Conservation (phyloP, 306 rosid genomes). For the Ormosia emarginata region DNA sequence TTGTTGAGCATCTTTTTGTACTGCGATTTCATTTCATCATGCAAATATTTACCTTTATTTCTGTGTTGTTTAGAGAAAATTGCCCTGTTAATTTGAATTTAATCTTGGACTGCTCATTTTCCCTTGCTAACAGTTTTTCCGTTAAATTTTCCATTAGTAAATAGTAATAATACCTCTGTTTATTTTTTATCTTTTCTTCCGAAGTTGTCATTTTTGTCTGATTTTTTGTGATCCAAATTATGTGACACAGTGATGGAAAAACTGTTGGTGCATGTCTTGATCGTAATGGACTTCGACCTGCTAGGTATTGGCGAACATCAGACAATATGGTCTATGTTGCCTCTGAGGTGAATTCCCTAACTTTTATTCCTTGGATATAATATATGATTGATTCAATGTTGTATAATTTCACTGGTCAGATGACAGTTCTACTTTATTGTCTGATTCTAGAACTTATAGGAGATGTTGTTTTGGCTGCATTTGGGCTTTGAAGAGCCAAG, state of each 20-base stretch:
- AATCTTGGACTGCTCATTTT: conserved; percentile 1
- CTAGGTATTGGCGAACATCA: conserved; percentile 98
- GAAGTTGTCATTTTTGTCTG: conserved; percentile 17
- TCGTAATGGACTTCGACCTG: conserved; percentile 98
- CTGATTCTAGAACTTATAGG: conserved; percentile 8
- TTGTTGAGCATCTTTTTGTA: not conserved
- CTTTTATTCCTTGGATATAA: conserved; percentile 17
- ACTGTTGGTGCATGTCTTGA: conserved; percentile 98
- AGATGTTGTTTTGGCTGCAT: conserved; percentile 11
- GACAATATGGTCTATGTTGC: conserved; percentile 98
- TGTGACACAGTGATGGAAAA: conserved; percentile 85
- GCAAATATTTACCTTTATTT: not conserved
- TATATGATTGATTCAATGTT: conserved; percentile 21
- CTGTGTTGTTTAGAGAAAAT: not conserved
- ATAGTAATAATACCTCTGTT: not conserved
- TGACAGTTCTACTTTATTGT: not conserved
- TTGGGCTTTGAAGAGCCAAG: conserved; percentile 8
- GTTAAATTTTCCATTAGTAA: not conserved
- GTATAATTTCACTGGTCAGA: conserved; percentile 18
- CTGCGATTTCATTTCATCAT: not conserved
- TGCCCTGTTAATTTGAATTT: conserved; percentile 10
- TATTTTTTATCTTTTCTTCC: not conserved
- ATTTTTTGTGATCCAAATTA: conserved; percentile 27
- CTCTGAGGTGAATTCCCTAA: conserved; percentile 76
- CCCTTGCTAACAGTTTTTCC: not conserved